Evolutionary conservation across 2,329 filamentous ascomycete genomes (phyloP), one percentile per base, ranked within the genome.

Genomic region (Alternaria consortialis): DNA sequence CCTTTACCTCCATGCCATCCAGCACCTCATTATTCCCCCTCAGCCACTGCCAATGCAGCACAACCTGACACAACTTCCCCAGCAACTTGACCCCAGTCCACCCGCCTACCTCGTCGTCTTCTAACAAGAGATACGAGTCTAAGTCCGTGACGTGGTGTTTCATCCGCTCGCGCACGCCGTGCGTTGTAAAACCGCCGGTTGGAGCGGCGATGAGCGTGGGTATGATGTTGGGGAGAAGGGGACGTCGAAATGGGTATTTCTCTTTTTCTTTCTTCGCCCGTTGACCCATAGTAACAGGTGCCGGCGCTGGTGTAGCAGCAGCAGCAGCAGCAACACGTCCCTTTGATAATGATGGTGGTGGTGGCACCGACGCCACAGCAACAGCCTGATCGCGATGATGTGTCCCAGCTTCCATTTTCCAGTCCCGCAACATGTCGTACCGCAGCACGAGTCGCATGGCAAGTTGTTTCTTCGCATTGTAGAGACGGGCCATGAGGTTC

Each of bases 21-120:
- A 76, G 32, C 6, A 50, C 53, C 47, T 67, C 66, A 15, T 72
- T 75, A 29, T 71, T 72, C 32, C 62, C 23, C 43, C 73, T 63
- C 53, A 76, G 42, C 74, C 71, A 73, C 58, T 73, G 71, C 74
- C 74, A 76, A 27, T 69, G 65, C 59, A 72, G 20, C 1, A 71
- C 36, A 2, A 68, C 63, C 42, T 64, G 58, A 7, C 55, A 62
- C 7, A 64, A 36, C 53, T 50, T 65, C 0, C 44, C 40, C 8
- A 70, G 15, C 42, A 72, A 29, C 29, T 6, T 48, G 13, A 23
- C 23, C 15, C 54, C 52, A 9, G 53, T 56, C 72, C 70, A 75
- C 1, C 8, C 27, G 9, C 31, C 60, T 2, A 73, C 67, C 23
- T 66, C 56, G 7, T 68, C 65, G 42, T 75, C 70, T 0, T 15